Base-by-base conservation (phyloP, 2,329 filamentous ascomycete species). In the Phialemoniopsis sp. region DNA sequence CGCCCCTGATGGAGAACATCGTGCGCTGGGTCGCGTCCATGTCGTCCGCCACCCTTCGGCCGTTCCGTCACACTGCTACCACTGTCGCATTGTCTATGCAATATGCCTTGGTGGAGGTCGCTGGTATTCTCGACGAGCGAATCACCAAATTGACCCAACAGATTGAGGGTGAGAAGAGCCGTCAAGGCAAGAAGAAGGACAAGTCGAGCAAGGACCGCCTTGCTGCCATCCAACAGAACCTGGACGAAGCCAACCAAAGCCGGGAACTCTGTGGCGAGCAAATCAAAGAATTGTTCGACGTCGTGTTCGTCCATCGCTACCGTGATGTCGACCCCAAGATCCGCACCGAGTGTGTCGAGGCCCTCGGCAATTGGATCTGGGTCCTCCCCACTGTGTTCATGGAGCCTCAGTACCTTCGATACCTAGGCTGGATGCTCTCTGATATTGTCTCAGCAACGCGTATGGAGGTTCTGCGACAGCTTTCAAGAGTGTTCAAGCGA, bases 361-460 rank as follows among this genome's bases (percentile, higher is more conserved):
- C 89, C 13, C 72, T 98, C 8, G 89, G 90, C 19, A 77, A 82
- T 31, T 98, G 93, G 93, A 94, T 97, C 50, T 77, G 82, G 57
- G 78, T 78, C 10, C 80, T 95, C 37, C 88, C 90, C 3, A 88
- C 89, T 34, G 77, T 87, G 34, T 98, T 95, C 64, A 88, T 96
- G 60, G 87, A 96, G 48, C 89, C 89, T 2, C 77, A 85, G 50
- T 95, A 95, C 63, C 70, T 98, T 37, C 83, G 93, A 44, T 98
- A 98, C 55, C 72, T 98, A 6, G 93, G 93, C 38, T 98, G 93
- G 93, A 83, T 95, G 55, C 73, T 98, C 21, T 95, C 90, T 5
- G 93, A 98, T 57, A 76, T 82, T 4, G 75, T 82, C 44, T 72
- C 82, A 1, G 67, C 80, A 8, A 90, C 88, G 16, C 80, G 93